phyloP scores from a whole-genome alignment of 352 stramenopile genomes.

The Globisporangium nagaii region DNA sequence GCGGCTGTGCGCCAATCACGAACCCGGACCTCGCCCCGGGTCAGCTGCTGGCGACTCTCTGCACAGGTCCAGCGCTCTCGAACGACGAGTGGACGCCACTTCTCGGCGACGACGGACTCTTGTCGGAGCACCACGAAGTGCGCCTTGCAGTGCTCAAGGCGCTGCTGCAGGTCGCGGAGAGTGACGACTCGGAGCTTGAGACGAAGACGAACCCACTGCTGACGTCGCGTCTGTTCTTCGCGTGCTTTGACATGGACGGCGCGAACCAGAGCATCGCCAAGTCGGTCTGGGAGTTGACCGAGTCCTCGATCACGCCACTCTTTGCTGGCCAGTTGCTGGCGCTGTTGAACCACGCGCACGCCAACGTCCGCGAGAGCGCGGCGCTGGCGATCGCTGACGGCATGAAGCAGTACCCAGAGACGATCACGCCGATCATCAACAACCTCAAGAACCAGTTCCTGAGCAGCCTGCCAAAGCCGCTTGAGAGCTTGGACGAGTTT shows the following conservation, averaged over 20 bases:
- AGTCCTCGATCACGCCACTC: slow-evolving; percentile 40
- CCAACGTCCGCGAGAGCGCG: slow-evolving; percentile 74
- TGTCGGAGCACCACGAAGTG: slow-evolving; percentile 51
- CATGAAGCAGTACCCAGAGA: slow-evolving; percentile 77
- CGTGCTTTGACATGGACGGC: slow-evolving; percentile 59
- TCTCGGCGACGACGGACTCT: slow-evolving; percentile 58
- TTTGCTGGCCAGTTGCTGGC: slow-evolving; percentile 61
- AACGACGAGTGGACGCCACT: slow-evolving; percentile 59
- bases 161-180: slow-evolving; percentile 50
- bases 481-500: slow-evolving; percentile 63
- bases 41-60: slow-evolving; percentile 55
- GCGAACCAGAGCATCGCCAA: slow-evolving; percentile 56
- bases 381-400: slow-evolving; percentile 72
- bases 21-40: slow-evolving; percentile 54
- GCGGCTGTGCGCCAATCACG: slow-evolving; percentile 48
- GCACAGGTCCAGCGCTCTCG: slow-evolving; percentile 49
- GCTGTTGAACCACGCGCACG: slow-evolving; percentile 69
- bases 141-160: slow-evolving; percentile 59
- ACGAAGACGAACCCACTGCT: slow-evolving; percentile 45
- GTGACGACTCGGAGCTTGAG: slow-evolving; percentile 39
- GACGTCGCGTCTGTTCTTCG: slow-evolving; percentile 54
- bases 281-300: slow-evolving; percentile 54
- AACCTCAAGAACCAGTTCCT: slow-evolving; percentile 67
- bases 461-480: slow-evolving; percentile 41
- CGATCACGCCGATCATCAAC: slow-evolving; percentile 58